A percentile compares a stretch with the other conserved stretches of the same genome.
Conservation (phyloP, 176 grass and related monocot species). For the Hyparrhenia diplandra region DNA sequence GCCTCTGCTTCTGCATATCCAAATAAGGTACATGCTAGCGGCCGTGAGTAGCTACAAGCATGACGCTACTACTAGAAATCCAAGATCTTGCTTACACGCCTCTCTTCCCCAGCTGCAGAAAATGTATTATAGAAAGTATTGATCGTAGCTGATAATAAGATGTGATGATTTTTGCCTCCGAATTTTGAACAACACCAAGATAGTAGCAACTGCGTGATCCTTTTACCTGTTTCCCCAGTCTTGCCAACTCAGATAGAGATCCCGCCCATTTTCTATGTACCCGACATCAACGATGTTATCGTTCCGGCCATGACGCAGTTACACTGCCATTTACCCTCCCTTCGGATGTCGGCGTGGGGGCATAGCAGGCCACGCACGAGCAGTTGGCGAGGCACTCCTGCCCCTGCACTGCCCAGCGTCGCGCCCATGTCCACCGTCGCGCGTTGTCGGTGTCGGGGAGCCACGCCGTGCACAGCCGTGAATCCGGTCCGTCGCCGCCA, state of each 20-base stretch:
- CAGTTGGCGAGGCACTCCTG: conserved; percentile 35
- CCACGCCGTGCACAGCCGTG: background rate
- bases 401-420: conserved; percentile 16
- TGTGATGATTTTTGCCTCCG: background rate
- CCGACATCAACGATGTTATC: background rate
- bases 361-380: conserved; percentile 42
- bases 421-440: background rate
- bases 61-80: background rate
- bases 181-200: background rate
- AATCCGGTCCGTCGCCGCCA: conserved; percentile 3
- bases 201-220: background rate
- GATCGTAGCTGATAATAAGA: background rate
- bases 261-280: conserved; percentile 10
- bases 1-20: conserved; percentile 3
- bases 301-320: conserved; percentile 1
- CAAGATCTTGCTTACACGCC: background rate
- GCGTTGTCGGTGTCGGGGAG: conserved; percentile 24
- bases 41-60: background rate
- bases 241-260: background rate
- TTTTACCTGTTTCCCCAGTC: background rate
- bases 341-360: background rate
- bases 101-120: background rate
- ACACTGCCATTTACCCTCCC: background rate
- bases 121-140: background rate
- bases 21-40: background rate